A percentile compares a stretch with the other conserved stretches of the same genome.
Conservation (phyloP, 768 basidiomycete species). For the Mycena filopes region DNA sequence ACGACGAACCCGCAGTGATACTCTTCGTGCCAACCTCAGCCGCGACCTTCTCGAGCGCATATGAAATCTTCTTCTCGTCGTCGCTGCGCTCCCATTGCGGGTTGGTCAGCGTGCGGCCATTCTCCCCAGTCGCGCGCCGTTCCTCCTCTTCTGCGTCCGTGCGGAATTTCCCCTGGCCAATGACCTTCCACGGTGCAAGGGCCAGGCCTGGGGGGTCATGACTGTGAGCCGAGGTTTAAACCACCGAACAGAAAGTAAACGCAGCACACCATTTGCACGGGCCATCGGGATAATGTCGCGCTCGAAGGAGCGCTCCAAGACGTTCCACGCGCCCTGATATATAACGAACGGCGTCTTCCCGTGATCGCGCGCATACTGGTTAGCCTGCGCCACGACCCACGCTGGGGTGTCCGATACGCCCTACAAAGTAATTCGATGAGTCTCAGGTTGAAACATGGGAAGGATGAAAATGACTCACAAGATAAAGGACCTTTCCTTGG, state of each 20-base stretch:
- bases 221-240: too few relatives aligned
- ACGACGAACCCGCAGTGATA: conserved; percentile 44
- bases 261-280: conserved; percentile 8
- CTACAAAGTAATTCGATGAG: too few relatives aligned
- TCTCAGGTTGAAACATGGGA: too few relatives aligned
- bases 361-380: conserved; percentile 54
- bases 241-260: too few relatives aligned
- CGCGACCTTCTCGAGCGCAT: conserved; percentile 50
- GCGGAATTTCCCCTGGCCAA: conserved; percentile 8
- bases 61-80: conserved; percentile 42
- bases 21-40: conserved; percentile 47
- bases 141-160: conserved; percentile 25
- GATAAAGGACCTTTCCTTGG: conserved; percentile 56
- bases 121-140: conserved; percentile 44
- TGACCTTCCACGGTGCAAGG: conserved; percentile 8
- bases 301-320: conserved; percentile 52
- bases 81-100: conserved; percentile 29
- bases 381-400: conserved; percentile 39
- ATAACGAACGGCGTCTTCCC: conserved; percentile 56
- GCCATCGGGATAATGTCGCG: conserved; percentile 56
- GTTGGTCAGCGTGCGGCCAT: conserved; percentile 38
- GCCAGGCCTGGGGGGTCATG: too few relatives aligned
- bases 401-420: conserved; percentile 40
- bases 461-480: too few relatives aligned
- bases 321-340: conserved; percentile 53